These are phyloP conservation scores for Luzula sylvatica DNA, from an alignment of 176 grass and related monocot species.

Conservation along the genomic window DNA sequence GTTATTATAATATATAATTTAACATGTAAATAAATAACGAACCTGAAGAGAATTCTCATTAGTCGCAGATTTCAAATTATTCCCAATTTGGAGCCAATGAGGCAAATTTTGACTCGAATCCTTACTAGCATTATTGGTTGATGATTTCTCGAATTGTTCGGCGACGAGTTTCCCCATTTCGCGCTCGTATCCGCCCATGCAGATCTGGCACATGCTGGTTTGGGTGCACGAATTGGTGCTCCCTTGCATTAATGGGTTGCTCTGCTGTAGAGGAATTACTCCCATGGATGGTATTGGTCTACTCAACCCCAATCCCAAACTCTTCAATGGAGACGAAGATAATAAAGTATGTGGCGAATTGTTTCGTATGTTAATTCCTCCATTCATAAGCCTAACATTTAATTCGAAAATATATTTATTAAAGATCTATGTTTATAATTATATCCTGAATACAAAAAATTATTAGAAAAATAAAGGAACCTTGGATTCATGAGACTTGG, in stretches of 20 bases:
- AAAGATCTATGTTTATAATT: not conserved
- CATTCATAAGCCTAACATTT: slow-evolving; percentile 33
- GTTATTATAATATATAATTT: not conserved
- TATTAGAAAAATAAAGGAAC: slow-evolving; percentile 24
- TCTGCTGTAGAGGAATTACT: slow-evolving; percentile 9
- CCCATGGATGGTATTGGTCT: slow-evolving; percentile 2
- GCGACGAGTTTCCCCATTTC: slow-evolving; percentile 51
- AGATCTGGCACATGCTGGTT: slow-evolving; percentile 42
- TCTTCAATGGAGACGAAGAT: slow-evolving; percentile 15
- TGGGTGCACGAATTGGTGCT: not conserved
- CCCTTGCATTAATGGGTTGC: not conserved
- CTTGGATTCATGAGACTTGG: slow-evolving; percentile 27
- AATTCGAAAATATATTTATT: not conserved
- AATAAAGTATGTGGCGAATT: slow-evolving; percentile 25
- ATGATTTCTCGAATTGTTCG: slow-evolving; percentile 20
- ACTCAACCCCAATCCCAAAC: not conserved
- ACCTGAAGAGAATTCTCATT: not conserved
- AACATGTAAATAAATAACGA: not conserved
- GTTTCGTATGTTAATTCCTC: slow-evolving; percentile 32
- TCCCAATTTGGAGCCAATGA: slow-evolving; percentile 59
- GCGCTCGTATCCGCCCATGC: slow-evolving; percentile 41
- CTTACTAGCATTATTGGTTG: not conserved
- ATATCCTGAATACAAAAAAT: not conserved
- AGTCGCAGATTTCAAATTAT: slow-evolving; percentile 30
- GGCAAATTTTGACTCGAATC: slow-evolving; percentile 33